phyloP scores from a whole-genome alignment of 805 yeast species.

The Spathaspora hagerdaliae region DNA sequence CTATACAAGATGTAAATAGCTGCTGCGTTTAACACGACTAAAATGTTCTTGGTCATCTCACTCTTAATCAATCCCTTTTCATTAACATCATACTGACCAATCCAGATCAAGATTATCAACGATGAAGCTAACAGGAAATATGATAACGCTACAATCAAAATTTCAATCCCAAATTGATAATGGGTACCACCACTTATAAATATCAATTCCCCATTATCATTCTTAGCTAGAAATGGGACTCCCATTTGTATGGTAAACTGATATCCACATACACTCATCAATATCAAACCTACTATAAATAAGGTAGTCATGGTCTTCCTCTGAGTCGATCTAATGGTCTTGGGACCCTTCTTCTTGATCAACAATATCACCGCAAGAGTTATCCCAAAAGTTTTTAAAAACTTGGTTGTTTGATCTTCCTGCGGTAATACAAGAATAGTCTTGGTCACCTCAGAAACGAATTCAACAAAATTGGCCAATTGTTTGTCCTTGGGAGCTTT shows the following conservation, averaged over 20 bases:
- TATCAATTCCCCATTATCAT: constrained; percentile 48
- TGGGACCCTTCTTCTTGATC: constrained; percentile 46
- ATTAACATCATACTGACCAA: constrained; percentile 28
- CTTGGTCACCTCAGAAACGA: constrained; percentile 44
- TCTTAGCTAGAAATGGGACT: constrained; percentile 58
- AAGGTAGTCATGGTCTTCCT: constrained; percentile 14
- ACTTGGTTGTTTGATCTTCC: constrained; percentile 37
- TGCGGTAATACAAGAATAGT: constrained; percentile 40
- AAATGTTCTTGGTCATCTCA: constrained; percentile 13
- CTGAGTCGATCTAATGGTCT: constrained; percentile 13
- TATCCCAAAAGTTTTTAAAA: constrained; percentile 40
- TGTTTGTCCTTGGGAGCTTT: constrained; percentile 31
- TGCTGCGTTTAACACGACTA: constrained; percentile 17
- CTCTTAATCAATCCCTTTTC: constrained; percentile 13
- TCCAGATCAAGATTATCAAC: constrained; percentile 36
- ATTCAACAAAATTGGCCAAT: constrained; percentile 49
- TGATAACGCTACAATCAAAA: constrained; percentile 46
- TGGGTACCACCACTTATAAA: constrained; percentile 60
- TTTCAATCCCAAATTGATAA: constrained; percentile 71
- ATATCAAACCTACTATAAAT: constrained; percentile 26
- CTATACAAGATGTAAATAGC: constrained; percentile 38
- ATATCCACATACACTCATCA: constrained; percentile 54
- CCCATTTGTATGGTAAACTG: constrained; percentile 58
- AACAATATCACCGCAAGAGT: constrained; percentile 44
- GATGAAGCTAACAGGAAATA: constrained; percentile 46